A percentile compares a stretch with the other conserved stretches of the same genome.
phyloP scores from a whole-genome alignment of 2,329 filamentous ascomycete species.

The Sclerotinia trifoliorum region DNA sequence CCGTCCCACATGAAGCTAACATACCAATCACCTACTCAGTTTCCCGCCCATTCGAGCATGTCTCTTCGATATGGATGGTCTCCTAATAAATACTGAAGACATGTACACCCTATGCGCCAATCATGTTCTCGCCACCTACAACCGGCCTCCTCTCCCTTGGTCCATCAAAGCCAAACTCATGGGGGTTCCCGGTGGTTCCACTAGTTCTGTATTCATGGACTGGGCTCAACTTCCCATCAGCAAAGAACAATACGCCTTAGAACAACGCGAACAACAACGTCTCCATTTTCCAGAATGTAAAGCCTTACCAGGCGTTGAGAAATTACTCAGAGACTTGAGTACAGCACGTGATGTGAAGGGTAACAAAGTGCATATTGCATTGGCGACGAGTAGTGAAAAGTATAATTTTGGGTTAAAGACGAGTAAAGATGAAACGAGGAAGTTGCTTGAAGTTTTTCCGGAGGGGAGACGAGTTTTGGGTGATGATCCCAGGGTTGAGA shows the following conservation, averaged over 20 bases:
- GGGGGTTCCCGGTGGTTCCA: constrained; percentile 40
- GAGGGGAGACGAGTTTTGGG: constrained; percentile 78
- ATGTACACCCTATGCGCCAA: constrained; percentile 86
- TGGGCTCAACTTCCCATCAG: constrained; percentile 86
- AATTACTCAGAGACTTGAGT: constrained; percentile 61
- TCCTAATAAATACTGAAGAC: constrained; percentile 95
- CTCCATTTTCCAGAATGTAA: constrained; percentile 71
- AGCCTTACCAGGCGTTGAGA: constrained; percentile 74
- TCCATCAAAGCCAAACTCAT: constrained; percentile 81
- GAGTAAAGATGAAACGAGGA: constrained; percentile 41
- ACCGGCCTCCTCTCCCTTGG: constrained; percentile 79
- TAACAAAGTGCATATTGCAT: background rate
- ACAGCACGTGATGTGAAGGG: constrained; percentile 25
- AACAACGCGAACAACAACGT: constrained; percentile 63
- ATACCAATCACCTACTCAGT: constrained; percentile 44
- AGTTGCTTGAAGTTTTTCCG: constrained; percentile 67
- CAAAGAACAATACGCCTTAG: constrained; percentile 60
- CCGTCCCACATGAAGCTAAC: background rate
- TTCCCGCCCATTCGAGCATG: constrained; percentile 83
- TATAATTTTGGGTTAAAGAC: constrained; percentile 21
- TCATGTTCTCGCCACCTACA: constrained; percentile 72
- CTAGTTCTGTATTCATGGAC: constrained; percentile 63
- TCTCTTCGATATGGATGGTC: constrained; percentile 98
- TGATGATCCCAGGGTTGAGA: constrained; percentile 74
- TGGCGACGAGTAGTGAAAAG: constrained; percentile 5